These are phyloP conservation scores for Nitzschia sp. DNA, from an alignment of 108 stramenopile genomes.

Conservation along the genomic window DNA sequence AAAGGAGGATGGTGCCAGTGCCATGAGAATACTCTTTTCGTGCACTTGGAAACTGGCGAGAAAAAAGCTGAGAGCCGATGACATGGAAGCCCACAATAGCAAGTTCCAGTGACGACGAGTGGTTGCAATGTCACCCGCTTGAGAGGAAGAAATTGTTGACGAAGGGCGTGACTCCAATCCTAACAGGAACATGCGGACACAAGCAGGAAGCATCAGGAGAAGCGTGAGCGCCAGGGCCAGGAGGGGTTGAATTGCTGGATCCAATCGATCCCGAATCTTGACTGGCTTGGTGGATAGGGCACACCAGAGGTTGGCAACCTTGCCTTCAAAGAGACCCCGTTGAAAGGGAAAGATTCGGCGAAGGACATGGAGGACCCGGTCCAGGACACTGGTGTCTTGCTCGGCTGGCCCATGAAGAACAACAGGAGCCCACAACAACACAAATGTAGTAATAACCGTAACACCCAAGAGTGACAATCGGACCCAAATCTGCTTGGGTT, in stretches of 20 bases:
- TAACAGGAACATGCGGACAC: conserved; percentile 45
- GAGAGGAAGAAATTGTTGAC: background rate
- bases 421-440: conserved; percentile 79
- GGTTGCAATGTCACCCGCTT: background rate
- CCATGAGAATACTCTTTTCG: conserved; percentile 89
- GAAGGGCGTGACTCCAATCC: conserved; percentile 18
- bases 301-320: conserved; percentile 94
- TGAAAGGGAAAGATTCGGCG: conserved; percentile 87
- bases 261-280: conserved; percentile 61
- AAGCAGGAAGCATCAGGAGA: conserved; percentile 50
- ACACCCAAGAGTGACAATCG: conserved; percentile 61
- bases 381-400: conserved; percentile 15
- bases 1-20: conserved; percentile 75
- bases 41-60: conserved; percentile 94
- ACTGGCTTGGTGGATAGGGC: conserved; percentile 65
- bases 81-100: conserved; percentile 54
- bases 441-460: conserved; percentile 70
- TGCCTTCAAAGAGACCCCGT: conserved; percentile 94
- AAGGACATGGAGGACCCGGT: conserved; percentile 57
- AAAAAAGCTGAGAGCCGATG: conserved; percentile 84
- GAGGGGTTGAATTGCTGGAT: conserved; percentile 46
- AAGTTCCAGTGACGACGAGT: conserved; percentile 39
- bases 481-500: background rate
- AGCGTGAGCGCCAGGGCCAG: conserved; percentile 52
- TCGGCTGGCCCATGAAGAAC: conserved; percentile 33